Percentiles rank a stretch among this genome's conserved stretches.
phyloP scores from a whole-genome alignment of 495 filamentous ascomycete species.

The Aspergillus cristatus region DNA sequence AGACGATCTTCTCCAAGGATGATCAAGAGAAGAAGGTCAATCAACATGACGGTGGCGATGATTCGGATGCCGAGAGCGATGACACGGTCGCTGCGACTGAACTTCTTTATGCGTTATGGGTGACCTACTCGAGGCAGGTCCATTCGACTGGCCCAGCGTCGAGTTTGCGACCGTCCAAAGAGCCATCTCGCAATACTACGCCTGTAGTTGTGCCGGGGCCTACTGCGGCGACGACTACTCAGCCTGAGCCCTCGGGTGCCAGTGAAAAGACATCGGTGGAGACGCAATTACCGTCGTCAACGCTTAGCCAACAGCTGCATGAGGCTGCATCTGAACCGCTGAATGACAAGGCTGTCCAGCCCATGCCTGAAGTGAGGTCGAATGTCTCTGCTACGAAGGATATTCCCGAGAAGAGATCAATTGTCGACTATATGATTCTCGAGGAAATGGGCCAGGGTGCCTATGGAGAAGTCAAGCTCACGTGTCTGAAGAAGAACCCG shows the following conservation, averaged over 20 bases:
- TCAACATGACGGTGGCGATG: slow-evolving; percentile 22
- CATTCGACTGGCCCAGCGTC: slow-evolving; percentile 59
- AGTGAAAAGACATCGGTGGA: slow-evolving; percentile 16
- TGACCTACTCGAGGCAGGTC: slow-evolving; percentile 89
- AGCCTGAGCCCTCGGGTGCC: slow-evolving; percentile 4
- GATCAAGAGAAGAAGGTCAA: slow-evolving; percentile 28
- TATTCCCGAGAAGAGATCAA: slow-evolving; percentile 58
- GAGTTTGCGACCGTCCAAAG: slow-evolving; percentile 34
- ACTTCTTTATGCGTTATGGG: slow-evolving; percentile 90
- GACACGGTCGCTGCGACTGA: slow-evolving; percentile 50
- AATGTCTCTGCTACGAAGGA: slow-evolving; percentile 21
- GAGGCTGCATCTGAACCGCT: slow-evolving; percentile 53
- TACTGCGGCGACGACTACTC: slow-evolving; percentile 4
- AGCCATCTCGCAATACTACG: slow-evolving; percentile 12
- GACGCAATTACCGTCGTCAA: slow-evolving; percentile 47
- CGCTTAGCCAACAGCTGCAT: slow-evolving; percentile 66
- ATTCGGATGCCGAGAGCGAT: slow-evolving; percentile 14
- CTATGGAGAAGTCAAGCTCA: slow-evolving; percentile 95
- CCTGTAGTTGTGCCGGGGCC: slow-evolving; percentile 7
- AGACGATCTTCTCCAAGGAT: slow-evolving; percentile 42
- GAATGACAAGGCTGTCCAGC: slow-evolving; percentile 38
- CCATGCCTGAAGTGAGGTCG: slow-evolving; percentile 26
- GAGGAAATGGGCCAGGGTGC: slow-evolving; percentile 99
- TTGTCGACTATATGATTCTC: slow-evolving; percentile 82
- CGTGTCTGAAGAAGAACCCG: slow-evolving; percentile 70